Base-by-base conservation (phyloP, 495 filamentous ascomycete genomes). In the Xylaria bambusicola region DNA sequence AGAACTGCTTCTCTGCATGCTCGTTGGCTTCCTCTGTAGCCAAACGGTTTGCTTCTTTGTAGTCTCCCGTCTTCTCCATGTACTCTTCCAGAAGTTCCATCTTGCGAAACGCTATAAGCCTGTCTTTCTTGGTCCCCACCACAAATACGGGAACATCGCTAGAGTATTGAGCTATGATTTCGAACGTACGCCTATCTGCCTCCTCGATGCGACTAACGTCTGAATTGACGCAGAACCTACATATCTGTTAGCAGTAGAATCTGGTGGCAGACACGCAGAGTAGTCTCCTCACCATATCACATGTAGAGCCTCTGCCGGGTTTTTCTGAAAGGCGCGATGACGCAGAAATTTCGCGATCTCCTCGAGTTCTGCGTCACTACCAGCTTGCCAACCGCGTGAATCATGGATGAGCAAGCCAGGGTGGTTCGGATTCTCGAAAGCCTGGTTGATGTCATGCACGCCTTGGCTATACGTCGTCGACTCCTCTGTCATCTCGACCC, bases 401-500 rank as follows among this genome's bases (percentile, higher is more conserved):
- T 50, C 47, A 5, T 50, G 47, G 8, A 50, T 36, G 2, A 50
- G 8, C 18, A 50, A 12, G 1, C 47, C 47, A 35, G 47, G 47
- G 17, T 50, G 47, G 15, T 50, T 50, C n/a, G 47, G 29, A 15
- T 10, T 35, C 29, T 50, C 47, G 17, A 50, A 50, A 1, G 47
- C 29, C 17, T 35, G 13, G n/a, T 50, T 50, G 29, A 50, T 50
- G 2, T 50, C 47, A 15, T 50, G 47, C 18, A 36, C 27, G 9
- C 47, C 47, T 50, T 50, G 47, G 18, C 17, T 21, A 23, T 50
- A 50, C 2, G 47, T 35, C 29, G 47, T 50, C 9, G 47, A 50
- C 17, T 50, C 47, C 18, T 50, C 47, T 12, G 53, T 44, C 53
- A 71, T 62, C 42, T 63, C 54, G 15, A 62, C 68, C 7, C 70